Percentiles rank a stretch among this genome's conserved stretches.
phyloP scores from a whole-genome alignment of 768 basidiomycete species.

The Hemileccinum rubropunctum region DNA sequence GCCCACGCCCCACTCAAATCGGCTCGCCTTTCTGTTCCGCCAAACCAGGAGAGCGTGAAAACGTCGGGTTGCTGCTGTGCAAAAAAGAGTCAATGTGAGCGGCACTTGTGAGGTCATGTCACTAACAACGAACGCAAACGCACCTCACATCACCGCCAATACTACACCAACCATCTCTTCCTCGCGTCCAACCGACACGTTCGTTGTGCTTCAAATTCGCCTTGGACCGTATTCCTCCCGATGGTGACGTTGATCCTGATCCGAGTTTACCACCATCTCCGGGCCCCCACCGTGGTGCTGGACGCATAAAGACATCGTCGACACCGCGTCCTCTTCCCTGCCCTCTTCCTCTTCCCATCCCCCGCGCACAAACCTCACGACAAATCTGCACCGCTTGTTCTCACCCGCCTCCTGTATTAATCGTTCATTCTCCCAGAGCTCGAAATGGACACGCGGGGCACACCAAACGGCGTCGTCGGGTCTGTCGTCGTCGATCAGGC shows the following conservation, averaged over 20 bases:
- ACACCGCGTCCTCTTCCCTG: conserved; percentile 1
- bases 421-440: conserved; percentile 81
- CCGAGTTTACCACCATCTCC: no score
- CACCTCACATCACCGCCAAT: conserved; percentile 64
- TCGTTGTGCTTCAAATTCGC: conserved; percentile 40
- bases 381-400: conserved; percentile 3
- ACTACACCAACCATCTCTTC: conserved; percentile 68
- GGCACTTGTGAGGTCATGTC: no score
- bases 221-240: conserved; percentile 36
- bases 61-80: background rate
- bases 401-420: conserved; percentile 33
- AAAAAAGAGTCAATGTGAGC: no score
- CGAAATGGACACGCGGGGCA: conserved; percentile 62
- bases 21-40: background rate
- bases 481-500: conserved; percentile 59
- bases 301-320: conserved; percentile 1
- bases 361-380: conserved; percentile 1
- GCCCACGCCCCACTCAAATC: background rate
- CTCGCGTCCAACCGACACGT: conserved; percentile 66
- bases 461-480: conserved; percentile 64
- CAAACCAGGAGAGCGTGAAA: background rate
- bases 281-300: no score
- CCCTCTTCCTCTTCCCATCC: conserved; percentile 13
- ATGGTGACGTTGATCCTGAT: background rate
- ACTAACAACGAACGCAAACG: no score